These are phyloP conservation scores for Albatrellus ellisii DNA, from an alignment of 768 basidiomycete species.

Conservation along the genomic window DNA sequence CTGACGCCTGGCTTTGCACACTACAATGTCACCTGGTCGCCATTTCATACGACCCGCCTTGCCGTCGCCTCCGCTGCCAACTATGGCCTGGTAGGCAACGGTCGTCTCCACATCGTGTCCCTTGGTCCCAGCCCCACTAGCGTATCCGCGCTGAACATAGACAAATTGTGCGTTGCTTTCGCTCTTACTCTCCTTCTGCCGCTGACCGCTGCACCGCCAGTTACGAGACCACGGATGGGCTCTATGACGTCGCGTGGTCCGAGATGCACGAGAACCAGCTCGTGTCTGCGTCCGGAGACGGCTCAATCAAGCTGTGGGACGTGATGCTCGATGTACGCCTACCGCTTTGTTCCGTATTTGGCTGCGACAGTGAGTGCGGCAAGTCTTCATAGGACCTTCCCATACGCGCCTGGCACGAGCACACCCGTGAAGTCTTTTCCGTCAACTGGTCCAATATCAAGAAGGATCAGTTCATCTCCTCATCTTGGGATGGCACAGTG, in stretches of 20 bases:
- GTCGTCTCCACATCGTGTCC: conserved; percentile 63
- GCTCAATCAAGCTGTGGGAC: conserved; percentile 86
- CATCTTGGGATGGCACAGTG: conserved; percentile 85
- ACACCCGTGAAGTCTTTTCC: conserved; percentile 83
- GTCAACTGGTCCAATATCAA: conserved; percentile 94
- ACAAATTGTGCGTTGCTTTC: conserved; percentile 61
- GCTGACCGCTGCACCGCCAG: too few species aligned
- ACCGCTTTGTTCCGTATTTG: conserved; percentile 1
- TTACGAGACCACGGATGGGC: conserved; percentile 81
- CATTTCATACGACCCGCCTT: conserved; percentile 62
- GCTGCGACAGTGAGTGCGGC: conserved; percentile 18
- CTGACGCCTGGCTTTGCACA: conserved; percentile 78
- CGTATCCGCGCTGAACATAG: conserved; percentile 32
- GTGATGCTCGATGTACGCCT: conserved; percentile 60
- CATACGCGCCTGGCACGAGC: conserved; percentile 89
- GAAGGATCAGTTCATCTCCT: conserved; percentile 77
- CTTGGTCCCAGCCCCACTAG: conserved; percentile 35
- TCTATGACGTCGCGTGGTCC: conserved; percentile 91
- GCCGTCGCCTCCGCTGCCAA: conserved; percentile 82
- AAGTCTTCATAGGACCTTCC: conserved; percentile 60
- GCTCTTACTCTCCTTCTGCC: too few species aligned
- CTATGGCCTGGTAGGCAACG: conserved; percentile 93
- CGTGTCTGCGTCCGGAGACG: conserved; percentile 81
- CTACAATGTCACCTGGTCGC: conserved; percentile 74
- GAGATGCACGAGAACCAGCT: conserved; percentile 92